Conservation (phyloP, 2,329 filamentous ascomycete genomes). For the Hymenoscyphus albidus region DNA sequence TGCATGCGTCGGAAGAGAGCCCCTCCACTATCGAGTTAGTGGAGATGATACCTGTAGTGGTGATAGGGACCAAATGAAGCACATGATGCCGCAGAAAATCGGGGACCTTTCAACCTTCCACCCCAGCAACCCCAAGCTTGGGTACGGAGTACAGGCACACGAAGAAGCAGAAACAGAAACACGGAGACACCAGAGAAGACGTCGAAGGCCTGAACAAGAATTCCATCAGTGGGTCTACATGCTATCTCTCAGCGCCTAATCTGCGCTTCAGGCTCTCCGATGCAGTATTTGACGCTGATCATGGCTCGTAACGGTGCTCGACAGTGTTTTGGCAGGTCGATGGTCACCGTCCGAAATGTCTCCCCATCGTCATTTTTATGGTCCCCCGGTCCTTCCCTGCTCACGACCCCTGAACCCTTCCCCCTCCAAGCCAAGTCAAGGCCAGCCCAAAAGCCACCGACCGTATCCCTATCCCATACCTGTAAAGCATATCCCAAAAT, state of each 20-base stretch:
- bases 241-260: too few relatives aligned
- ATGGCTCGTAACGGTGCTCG: too few relatives aligned
- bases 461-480: background rate
- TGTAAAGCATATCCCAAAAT: background rate
- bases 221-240: too few relatives aligned
- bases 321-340: too few relatives aligned
- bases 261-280: too few relatives aligned
- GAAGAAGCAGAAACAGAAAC: background rate
- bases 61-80: background rate
- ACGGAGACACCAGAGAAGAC: too few relatives aligned
- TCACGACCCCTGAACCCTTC: background rate
- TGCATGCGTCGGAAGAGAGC: too few relatives aligned
- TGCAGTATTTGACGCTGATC: too few relatives aligned
- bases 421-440: background rate
- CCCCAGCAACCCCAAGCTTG: background rate
- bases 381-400: background rate
- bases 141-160: background rate
- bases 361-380: background rate
- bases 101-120: background rate
- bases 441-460: background rate
- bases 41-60: background rate
- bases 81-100: background rate
- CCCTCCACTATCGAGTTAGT: background rate
- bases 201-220: too few relatives aligned
- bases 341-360: background rate